These are phyloP conservation scores for Tolypocladium nubicola DNA, from an alignment of 2,329 filamentous ascomycete genomes.

Conservation along the genomic window DNA sequence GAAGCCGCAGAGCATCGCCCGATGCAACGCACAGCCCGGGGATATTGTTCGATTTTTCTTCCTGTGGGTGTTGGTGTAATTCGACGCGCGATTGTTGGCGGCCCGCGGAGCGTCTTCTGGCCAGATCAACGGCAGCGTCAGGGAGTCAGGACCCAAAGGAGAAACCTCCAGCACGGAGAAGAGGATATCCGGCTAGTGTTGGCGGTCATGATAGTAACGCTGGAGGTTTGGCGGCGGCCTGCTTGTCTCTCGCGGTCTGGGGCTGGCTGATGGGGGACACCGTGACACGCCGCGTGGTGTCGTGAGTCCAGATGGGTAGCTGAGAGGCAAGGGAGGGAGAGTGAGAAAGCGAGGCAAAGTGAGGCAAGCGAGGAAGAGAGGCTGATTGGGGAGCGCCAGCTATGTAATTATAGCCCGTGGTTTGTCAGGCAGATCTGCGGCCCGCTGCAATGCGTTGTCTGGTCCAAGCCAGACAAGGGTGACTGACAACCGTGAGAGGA, in stretches of 20 bases:
- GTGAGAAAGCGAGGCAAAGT: neutral
- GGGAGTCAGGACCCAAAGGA: constrained; percentile 27
- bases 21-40: neutral
- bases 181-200: constrained; percentile 23
- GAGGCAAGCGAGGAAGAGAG: neutral
- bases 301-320: neutral
- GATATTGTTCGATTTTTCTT: neutral
- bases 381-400: neutral
- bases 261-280: neutral
- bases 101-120: neutral
- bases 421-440: constrained; percentile 1
- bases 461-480: neutral
- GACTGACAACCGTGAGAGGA: neutral
- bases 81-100: neutral
- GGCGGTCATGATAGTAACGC: constrained; percentile 21
- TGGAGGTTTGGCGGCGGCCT: neutral
- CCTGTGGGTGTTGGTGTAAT: neutral
- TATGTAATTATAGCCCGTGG: neutral
- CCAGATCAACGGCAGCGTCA: constrained; percentile 15
- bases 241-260: neutral
- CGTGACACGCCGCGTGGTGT: neutral
- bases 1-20: neutral
- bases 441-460: neutral
- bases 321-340: neutral
- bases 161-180: constrained; percentile 29